Evolutionary conservation across 2,329 filamentous ascomycete genomes (phyloP), one percentile per base, ranked within the genome.

Genomic region (Trichoderma breve): DNA sequence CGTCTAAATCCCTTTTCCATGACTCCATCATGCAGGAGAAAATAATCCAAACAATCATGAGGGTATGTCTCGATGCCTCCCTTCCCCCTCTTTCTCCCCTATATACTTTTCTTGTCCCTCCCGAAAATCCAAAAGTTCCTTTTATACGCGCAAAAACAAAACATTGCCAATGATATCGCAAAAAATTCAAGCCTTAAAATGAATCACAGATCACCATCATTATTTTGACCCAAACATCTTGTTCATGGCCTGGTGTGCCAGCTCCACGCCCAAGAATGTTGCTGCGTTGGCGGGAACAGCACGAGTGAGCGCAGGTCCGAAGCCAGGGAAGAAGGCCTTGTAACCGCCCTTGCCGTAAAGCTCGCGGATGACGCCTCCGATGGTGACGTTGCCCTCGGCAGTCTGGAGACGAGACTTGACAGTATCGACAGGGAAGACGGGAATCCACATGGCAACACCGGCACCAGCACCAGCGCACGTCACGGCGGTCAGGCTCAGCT

Each of bases 381-480:
- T 89, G 0, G 92, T 93, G 64, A 94, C 91, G 76, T 92, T 92
- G 63, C 94, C 94, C 79, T 96, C 93, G 55, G 94, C 94, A 57
- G 93, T 97, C 87, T 99, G 96, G 80, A 99, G 84, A 47, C 95
- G 87, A 74, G 92, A 95, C 89, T 99, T 99, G 84, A 99, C 91
- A 0, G 96, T 99, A 80, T 99, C 96, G 75, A 99, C 88, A 26
- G 96, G 96, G 88, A 99, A 99, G 55, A 99, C 95, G 69, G 96
- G 95, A 76, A 98, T 96, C 96, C 96, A 99, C 96, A 99, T 99
- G 74, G 96, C 96, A 30, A 99, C 89, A 79, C 96, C 96, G 0
- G 96, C 96, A 4, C 91, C 93, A 74, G 93, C 96, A 77, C 96
- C 96, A 2, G 96, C 96, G 32, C 90, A 88, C 77, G 95, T 93